These are phyloP conservation scores for Lactarius akahatsu DNA, from an alignment of 768 basidiomycete species.

Conservation along the genomic window DNA sequence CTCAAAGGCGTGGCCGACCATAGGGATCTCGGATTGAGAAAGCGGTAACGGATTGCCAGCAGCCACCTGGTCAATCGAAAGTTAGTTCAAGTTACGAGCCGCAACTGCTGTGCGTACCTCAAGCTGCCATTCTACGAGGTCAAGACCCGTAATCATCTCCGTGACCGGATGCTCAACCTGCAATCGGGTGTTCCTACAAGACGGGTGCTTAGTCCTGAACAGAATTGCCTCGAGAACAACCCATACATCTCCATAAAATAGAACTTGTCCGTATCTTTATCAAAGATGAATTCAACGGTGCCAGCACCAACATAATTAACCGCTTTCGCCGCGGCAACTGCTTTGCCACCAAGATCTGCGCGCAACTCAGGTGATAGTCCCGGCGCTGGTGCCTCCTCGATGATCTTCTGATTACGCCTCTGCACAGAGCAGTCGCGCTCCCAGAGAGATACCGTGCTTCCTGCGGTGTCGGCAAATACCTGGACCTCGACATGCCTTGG, in stretches of 20 bases:
- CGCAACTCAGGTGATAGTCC: conserved; percentile 78
- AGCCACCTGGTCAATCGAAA: conserved; percentile 55
- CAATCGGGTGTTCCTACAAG: conserved; percentile 71
- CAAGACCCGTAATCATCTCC: conserved; percentile 92
- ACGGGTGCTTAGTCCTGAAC: neutral
- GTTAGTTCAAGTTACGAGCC: conserved; percentile 9
- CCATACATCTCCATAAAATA: conserved; percentile 95
- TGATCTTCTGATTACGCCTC: conserved; percentile 92
- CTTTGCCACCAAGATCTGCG: conserved; percentile 79
- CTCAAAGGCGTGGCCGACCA: conserved; percentile 92
- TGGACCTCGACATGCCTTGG: conserved; percentile 95
- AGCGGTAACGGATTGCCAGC: conserved; percentile 85
- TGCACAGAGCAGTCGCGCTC: conserved; percentile 94
- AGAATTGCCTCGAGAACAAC: neutral
- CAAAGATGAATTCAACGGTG: conserved; percentile 96
- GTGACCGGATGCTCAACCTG: conserved; percentile 94
- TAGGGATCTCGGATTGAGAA: conserved; percentile 71
- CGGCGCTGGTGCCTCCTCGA: conserved; percentile 94
- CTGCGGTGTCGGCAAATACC: conserved; percentile 81
- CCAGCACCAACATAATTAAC: conserved; percentile 91
- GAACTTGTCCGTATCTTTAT: conserved; percentile 82
- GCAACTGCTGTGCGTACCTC: conserved; percentile 46
- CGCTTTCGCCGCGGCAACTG: conserved; percentile 88
- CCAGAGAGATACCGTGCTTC: conserved; percentile 91
- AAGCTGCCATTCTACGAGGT: conserved; percentile 95